A percentile compares a stretch with the other conserved stretches of the same genome.
phyloP scores from a whole-genome alignment of 768 basidiomycete genomes.

The Tulasnella calospora region DNA sequence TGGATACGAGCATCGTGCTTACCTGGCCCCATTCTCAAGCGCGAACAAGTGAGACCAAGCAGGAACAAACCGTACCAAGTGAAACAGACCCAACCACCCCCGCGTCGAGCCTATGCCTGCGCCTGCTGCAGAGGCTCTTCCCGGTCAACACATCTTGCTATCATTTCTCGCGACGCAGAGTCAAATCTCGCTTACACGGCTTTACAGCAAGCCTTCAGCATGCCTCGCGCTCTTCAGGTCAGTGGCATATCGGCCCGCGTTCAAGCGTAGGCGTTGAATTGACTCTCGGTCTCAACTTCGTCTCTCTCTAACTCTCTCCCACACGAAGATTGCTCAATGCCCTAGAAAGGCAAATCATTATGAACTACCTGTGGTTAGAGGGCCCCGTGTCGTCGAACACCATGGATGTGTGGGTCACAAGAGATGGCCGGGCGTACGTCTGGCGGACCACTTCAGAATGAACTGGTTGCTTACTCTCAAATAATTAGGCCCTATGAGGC shows the following conservation, averaged over 20 bases:
- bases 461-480: conserved; percentile 12
- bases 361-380: conserved; percentile 88
- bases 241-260: conserved; percentile 30
- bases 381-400: conserved; percentile 59
- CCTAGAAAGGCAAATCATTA: conserved; percentile 76
- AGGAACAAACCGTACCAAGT: not conserved
- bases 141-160: conserved; percentile 40
- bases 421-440: conserved; percentile 62
- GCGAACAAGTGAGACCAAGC: not conserved
- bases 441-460: not conserved
- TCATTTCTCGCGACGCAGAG: conserved; percentile 79
- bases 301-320: not conserved
- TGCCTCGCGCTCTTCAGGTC: conserved; percentile 88
- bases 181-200: conserved; percentile 65
- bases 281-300: not conserved
- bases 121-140: not conserved
- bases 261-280: not conserved
- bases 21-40: not conserved
- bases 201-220: conserved; percentile 82
- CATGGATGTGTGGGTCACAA: conserved; percentile 65
- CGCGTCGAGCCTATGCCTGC: not conserved
- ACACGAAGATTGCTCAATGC: conserved; percentile 61
- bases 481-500: conserved; percentile 61
- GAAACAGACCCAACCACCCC: not conserved
- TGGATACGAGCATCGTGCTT: not conserved